Evolutionary conservation across 306 rosid species (phyloP), one percentile per base, ranked within the genome.

Genomic region (Corylus avellana): DNA sequence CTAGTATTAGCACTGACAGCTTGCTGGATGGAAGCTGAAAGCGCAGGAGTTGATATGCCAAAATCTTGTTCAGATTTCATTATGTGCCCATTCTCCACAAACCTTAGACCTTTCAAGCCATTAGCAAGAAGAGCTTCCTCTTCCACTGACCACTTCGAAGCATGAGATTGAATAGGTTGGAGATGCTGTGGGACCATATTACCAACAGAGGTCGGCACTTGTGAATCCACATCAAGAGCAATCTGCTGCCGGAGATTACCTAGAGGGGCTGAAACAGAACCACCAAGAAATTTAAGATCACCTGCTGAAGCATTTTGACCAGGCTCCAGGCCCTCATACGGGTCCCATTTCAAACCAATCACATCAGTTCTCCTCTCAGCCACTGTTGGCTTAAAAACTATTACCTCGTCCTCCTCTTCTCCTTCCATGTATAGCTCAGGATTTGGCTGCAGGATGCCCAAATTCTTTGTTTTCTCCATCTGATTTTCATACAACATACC

Each of bases 321-420:
- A 42, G 80, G 77, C 77, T 80, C 85, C 72, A 81, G 44, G 73
- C 89, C 84, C 39, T 86, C 90, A 79, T n/a, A 75, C 59, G 82
- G 72, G 27, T 54, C 80, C 87, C 81, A 71, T 59, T 87, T 73
- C 35, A 90, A 81, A 62, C 64, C 79, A 77, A 71, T 61, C 53
- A 53, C 70, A 74, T 91, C 93, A 59, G 83, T 74, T 70, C 74
- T 89, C 84, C 92, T 95, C 84, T 95, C 99, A 35, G 92, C 75
- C 75, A 83, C 85, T 44, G 87, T 48, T 55, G 99, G 99, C 81
- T 95, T 95, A 75, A 93, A 95, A 82, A 95, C 98, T 81, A 95
- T 95, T 44, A 95, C 96, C 81, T 95, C 99, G 13, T 95, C 99
- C 17, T 95, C 97, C 7, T 95, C 98, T 73, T 95, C 98, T 75